Evolutionary conservation across 345 rosid species (phyloP).

Genomic region (Tarenaya hassleriana): DNA sequence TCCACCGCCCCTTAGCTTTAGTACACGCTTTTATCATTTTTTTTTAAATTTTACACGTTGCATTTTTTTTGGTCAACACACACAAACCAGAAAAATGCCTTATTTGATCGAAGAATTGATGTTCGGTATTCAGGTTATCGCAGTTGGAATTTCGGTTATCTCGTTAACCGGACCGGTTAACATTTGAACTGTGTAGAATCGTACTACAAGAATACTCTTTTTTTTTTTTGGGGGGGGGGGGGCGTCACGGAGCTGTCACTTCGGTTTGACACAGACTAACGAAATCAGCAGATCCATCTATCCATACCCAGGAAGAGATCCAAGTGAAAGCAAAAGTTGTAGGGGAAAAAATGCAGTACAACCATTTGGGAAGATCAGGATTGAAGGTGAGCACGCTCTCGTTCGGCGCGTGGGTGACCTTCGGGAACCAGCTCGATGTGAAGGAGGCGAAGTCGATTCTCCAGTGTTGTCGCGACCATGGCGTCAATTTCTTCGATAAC

Average conservation of each 20-base stretch:
- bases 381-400: slow-evolving; percentile 89
- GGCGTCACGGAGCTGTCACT: too few species aligned
- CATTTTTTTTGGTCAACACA: slow-evolving; percentile 11
- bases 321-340: too few species aligned
- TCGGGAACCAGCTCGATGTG: slow-evolving; percentile 95
- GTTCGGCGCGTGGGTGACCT: slow-evolving; percentile 91
- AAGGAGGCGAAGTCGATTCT: slow-evolving; percentile 90
- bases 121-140: background rate
- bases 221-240: background rate
- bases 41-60: too few species aligned
- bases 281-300: too few species aligned
- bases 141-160: background rate
- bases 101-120: too few species aligned
- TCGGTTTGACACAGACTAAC: too few species aligned
- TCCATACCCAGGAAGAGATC: too few species aligned
- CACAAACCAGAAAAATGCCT: slow-evolving; percentile 10
- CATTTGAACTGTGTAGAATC: too few species aligned
- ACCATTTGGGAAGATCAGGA: slow-evolving; percentile 81
- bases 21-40: too few species aligned
- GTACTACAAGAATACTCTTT: too few species aligned
- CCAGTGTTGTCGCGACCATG: slow-evolving; percentile 83
- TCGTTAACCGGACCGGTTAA: slow-evolving; percentile 11
- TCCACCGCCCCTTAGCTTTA: too few species aligned
- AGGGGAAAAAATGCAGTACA: slow-evolving; percentile 72
- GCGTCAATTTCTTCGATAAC: slow-evolving; percentile 98